Base-by-base conservation (phyloP, 768 basidiomycete species). In the Mrakia gelida region DNA sequence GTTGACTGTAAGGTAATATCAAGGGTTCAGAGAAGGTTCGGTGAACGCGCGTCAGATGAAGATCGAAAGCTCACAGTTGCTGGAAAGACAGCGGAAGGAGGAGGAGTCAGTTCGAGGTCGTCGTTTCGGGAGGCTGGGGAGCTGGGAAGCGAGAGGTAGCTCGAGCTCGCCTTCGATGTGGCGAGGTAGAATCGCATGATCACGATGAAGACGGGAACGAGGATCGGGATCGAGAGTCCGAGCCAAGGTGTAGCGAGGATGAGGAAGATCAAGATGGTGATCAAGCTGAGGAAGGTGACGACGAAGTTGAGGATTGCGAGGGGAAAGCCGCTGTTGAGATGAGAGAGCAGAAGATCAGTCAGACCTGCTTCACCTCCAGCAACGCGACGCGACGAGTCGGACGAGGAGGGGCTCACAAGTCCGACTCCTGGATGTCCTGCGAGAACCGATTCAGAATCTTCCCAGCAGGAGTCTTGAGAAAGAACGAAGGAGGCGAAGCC, bases 231-330 rank as follows among this genome's bases (percentile, higher is more conserved):
- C 15, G 75, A 9, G 4, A 76, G 75, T 18, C 45, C 72, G 23
- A 78, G 71, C 77, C 77, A 78, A 3, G 77, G 71, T 1, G 77
- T 78, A 18, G 76, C 76, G 38, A 77, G 72, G n/a, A 77, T 18
- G 1, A 73, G 26, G n/a, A 77, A 77, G 56, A 77, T 70, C 4
- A 59, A 8, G 26, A 28, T 13, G 3, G 65, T 41, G 65, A 34
- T 10, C 10, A 32, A 21, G 38, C 38, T 38, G 38, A 38, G 38
- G 38, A 38, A 38, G 38, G 38, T 38, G 38, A 38, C 38, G 26
- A 8, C 11, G 23, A 8, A 56, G 49, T 21, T 21, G 9, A 73
- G 32, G 1, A 32, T 6, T 11, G 30, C 54, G n/a, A 59, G 32
- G 38, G 54, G 26, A 7, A 41, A 71, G 1, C 7, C 70, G 15